phyloP scores from a whole-genome alignment of 2,329 filamentous ascomycete genomes.

The Hypoxylon sp. region DNA sequence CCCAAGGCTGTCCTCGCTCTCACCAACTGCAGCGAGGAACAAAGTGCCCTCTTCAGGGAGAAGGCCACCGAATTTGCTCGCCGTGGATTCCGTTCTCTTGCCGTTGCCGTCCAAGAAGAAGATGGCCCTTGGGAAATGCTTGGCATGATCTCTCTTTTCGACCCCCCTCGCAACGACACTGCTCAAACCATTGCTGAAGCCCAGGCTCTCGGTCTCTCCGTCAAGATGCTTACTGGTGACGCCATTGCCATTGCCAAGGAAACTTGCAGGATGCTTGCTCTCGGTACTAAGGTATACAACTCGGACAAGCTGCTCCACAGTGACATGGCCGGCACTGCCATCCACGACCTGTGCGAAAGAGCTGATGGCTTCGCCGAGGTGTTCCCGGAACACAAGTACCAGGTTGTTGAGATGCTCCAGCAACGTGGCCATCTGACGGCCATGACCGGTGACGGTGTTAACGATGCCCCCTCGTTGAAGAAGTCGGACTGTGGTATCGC shows the following conservation, averaged over 20 bases:
- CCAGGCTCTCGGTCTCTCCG: conserved; percentile 74
- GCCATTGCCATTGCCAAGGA: conserved; percentile 78
- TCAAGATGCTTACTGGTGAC: conserved; percentile 81
- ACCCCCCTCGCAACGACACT: conserved; percentile 76
- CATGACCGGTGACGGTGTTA: conserved; percentile 77
- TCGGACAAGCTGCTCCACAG: conserved; percentile 75
- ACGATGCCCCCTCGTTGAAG: conserved; percentile 73
- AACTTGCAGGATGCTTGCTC: conserved; percentile 77
- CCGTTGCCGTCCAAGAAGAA: conserved; percentile 77
- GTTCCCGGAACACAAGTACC: conserved; percentile 79
- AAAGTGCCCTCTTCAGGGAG: conserved; percentile 69
- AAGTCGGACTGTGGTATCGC: conserved; percentile 75
- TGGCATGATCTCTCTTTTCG: conserved; percentile 79
- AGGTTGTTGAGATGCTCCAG: conserved; percentile 78
- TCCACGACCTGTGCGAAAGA: conserved; percentile 77
- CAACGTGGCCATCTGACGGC: conserved; percentile 75
- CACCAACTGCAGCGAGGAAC: conserved; percentile 70
- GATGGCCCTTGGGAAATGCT: conserved; percentile 75
- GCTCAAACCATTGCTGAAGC: conserved; percentile 77
- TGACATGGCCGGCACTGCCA: conserved; percentile 71
- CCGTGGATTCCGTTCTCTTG: conserved; percentile 78
- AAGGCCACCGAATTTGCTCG: conserved; percentile 76
- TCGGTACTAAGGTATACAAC: conserved; percentile 79
- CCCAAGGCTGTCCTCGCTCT: conserved; percentile 75
- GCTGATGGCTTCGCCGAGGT: conserved; percentile 77